phyloP scores from a whole-genome alignment of 768 basidiomycete genomes.

The Cystobasidium ongulense region DNA sequence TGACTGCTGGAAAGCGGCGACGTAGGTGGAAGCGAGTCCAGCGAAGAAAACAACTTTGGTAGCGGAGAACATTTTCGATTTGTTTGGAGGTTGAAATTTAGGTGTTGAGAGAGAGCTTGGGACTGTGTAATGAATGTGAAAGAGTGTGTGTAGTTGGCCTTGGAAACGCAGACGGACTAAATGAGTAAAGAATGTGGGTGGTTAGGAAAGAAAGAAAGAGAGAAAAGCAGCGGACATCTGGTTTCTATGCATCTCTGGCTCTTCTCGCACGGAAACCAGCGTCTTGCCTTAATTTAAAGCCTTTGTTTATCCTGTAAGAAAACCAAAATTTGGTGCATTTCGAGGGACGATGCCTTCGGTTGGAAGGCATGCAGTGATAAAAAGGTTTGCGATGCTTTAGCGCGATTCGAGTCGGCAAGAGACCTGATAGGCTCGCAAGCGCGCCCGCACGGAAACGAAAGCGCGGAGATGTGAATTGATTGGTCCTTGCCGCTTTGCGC shows the following conservation, averaged over 20 bases:
- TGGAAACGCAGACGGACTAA: constrained; percentile 14
- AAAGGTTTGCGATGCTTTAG: not conserved
- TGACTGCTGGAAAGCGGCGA: constrained; percentile 4
- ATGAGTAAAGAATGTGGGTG: constrained; percentile 11
- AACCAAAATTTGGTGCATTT: not conserved
- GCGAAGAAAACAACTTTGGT: not conserved
- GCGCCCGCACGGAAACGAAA: not conserved
- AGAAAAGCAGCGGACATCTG: constrained; percentile 29
- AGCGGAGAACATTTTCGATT: not conserved
- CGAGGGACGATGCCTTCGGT: not conserved
- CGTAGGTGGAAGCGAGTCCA: constrained; percentile 1
- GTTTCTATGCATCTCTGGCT: not conserved
- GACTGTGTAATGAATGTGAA: not conserved
- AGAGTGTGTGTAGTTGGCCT: constrained; percentile 17
- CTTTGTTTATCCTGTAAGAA: constrained; percentile 8
- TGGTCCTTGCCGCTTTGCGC: not conserved
- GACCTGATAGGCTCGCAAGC: not conserved
- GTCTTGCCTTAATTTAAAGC: not conserved
- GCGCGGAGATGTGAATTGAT: not conserved
- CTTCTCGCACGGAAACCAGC: constrained; percentile 31
- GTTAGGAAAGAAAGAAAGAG: not conserved
- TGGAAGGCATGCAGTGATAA: not conserved
- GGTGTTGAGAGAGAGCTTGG: not conserved
- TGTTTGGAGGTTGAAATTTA: not conserved
- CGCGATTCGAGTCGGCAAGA: not conserved